Base-by-base conservation (phyloP, 2,329 filamentous ascomycete genomes). In the Colletotrichum somersetense region DNA sequence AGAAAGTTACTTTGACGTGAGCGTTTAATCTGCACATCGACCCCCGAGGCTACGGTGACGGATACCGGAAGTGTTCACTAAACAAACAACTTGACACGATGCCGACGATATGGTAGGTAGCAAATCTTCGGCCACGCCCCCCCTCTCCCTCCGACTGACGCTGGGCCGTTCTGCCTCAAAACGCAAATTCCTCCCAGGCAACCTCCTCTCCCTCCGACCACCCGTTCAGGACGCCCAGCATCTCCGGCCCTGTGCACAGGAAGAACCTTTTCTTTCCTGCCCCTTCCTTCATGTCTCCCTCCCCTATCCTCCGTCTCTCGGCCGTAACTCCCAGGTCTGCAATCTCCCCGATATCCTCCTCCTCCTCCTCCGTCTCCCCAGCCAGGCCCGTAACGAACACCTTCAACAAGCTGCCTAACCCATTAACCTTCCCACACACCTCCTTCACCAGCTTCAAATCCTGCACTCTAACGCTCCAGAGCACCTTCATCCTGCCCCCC, bases 361-460 rank as follows among this genome's bases (percentile, higher is more conserved):
- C 74, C 6, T 82, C 79, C 48, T 82, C 74, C 5, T 82, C 57
- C 40, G 53, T 77, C 0, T 79, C 80, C 5, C 50, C 73, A 4
- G 65, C 62, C 38, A 66, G 74, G 0, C 89, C 86, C 0, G 93
- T 95, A 7, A 96, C 80, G 75, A 93, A 96, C 1, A 96, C 74
- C 18, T 75, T 86, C 35, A 91, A 87, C 20, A 83, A 83, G 0
- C 70, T 69, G 0, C 84, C 87, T 14, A 96, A 80, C 0, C 83
- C 84, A 0, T 84, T 83, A 71, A 88, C 85, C 44, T 79, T 81
- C 33, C 82, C 78, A 52, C 96, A 85, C 0, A 86, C 84, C 74
- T 94, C 89, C 1, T 84, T 76, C 0, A 90, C 91, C 1, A 96
- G 80, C 0, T 84, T 84, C 0, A 93, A 67, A 80, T 97, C 94